Conservation (phyloP, 108 stramenopile genomes). For the Nitzschia inconspicua region DNA sequence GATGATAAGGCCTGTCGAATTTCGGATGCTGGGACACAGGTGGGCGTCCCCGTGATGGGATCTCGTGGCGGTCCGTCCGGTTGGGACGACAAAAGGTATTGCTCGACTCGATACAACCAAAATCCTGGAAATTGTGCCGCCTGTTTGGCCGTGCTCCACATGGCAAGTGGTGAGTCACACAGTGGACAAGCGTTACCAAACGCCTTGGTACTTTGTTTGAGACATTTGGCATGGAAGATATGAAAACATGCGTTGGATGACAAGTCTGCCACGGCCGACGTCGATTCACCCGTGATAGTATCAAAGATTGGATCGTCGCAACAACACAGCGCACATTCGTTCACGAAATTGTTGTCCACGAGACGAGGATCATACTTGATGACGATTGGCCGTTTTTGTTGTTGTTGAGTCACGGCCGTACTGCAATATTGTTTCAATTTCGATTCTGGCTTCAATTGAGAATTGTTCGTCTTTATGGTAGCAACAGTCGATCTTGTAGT, state of each 20-base stretch:
- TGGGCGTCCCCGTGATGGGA: not conserved
- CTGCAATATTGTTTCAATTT: constrained; percentile 4
- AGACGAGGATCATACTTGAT: not conserved
- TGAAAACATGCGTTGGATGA: constrained; percentile 23
- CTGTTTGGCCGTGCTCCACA: constrained; percentile 28
- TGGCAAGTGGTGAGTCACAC: constrained; percentile 16
- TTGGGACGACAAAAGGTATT: constrained; percentile 1
- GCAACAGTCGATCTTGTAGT: not conserved
- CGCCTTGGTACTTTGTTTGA: constrained; percentile 16
- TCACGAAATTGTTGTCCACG: constrained; percentile 15
- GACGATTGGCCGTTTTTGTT: no score
- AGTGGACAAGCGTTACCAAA: constrained; percentile 12
- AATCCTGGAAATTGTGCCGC: constrained; percentile 29
- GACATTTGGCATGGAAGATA: constrained; percentile 27
- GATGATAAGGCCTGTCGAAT: constrained; percentile 1
- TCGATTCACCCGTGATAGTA: constrained; percentile 9
- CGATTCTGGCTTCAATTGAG: not conserved
- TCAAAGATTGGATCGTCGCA: constrained; percentile 22
- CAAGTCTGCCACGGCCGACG: constrained; percentile 17
- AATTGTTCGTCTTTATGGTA: not conserved
- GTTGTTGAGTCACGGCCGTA: not conserved
- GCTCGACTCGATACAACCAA: constrained; percentile 31
- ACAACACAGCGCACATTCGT: constrained; percentile 31
- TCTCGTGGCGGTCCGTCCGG: not conserved
- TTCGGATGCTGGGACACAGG: constrained; percentile 3